Base-by-base conservation (phyloP, 2,329 filamentous ascomycete species). In the Aspergillus hortae region DNA sequence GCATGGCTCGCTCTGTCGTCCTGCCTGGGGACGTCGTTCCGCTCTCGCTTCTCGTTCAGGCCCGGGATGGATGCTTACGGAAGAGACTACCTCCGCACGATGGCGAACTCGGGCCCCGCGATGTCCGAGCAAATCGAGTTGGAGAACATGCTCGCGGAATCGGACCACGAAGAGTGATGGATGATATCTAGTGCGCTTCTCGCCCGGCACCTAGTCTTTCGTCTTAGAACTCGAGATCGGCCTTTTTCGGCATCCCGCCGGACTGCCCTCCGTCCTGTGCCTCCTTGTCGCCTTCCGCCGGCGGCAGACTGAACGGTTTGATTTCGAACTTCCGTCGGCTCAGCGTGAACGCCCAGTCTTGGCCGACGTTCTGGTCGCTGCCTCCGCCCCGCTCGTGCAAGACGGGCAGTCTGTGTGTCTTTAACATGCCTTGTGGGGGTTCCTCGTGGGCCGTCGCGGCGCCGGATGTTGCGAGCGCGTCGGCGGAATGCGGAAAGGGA, bases 381-480 rank as follows among this genome's bases (percentile, higher is more conserved):
- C 90, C 90, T 2, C 91, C 91, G 1, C 94, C 92, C 59, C 89
- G 90, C 67, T 97, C 92, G 54, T 95, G 89, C 59, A 90, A 86
- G 0, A 96, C 78, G 0, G 94, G 92, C 33, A 97, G 72, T 49
- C 86, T 86, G 68, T 95, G 90, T 0, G 95, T 83, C 56, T 86
- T 88, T 15, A 97, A 74, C 71, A 97, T 83, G 1, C 94, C 94
- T 67, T 97, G 92, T 1, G 88, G 86, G 52, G 87, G 84, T 53
- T 95, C 90, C 54, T 89, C 87, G 4, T 81, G 77, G 38, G 79
- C 74, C 43, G 80, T 80, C 2, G 81, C 76, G 4, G 81, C 68
- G 50, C 77, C 74, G 46, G 82, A 76, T 53, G 83, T 77, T 58
- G 77, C 62, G 41, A 73, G 72, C 59, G 78, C 67, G 65, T 79